Evolutionary conservation across 2,329 filamentous ascomycete species (phyloP).

Genomic region (Aspergillus niger): DNA sequence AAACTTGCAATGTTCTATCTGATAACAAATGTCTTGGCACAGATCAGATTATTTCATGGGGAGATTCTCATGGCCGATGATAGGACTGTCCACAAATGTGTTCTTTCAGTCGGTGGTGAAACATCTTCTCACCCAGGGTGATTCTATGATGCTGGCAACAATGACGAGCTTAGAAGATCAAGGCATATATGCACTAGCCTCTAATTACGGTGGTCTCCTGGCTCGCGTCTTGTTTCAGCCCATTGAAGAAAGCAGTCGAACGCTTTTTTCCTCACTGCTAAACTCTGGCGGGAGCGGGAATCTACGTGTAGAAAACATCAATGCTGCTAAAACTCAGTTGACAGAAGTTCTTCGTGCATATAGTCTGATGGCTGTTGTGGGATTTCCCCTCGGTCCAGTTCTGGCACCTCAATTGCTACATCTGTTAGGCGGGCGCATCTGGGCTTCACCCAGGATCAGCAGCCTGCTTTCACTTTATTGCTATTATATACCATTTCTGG

Average conservation of each 20-base stretch:
- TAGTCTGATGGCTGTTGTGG: constrained; percentile 68
- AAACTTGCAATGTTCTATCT: not conserved
- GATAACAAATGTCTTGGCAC: constrained; percentile 27
- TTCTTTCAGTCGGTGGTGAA: constrained; percentile 88
- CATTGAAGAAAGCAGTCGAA: constrained; percentile 89
- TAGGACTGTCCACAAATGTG: constrained; percentile 75
- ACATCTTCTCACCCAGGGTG: constrained; percentile 90
- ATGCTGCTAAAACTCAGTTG: constrained; percentile 36
- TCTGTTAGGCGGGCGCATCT: constrained; percentile 74
- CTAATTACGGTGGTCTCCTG: constrained; percentile 89
- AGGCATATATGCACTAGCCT: constrained; percentile 87
- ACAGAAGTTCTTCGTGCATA: constrained; percentile 69
- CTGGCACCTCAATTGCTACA: constrained; percentile 72
- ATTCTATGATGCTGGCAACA: constrained; percentile 81
- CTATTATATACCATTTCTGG: constrained; percentile 90
- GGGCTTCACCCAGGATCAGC: constrained; percentile 73
- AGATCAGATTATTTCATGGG: constrained; percentile 53
- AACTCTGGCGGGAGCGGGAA: constrained; percentile 37
- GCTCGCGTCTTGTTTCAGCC: constrained; percentile 91
- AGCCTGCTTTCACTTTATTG: constrained; percentile 77
- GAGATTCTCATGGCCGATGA: constrained; percentile 69
- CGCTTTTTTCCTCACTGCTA: constrained; percentile 82
- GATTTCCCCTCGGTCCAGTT: constrained; percentile 71
- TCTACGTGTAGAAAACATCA: constrained; percentile 21
- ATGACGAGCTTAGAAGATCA: constrained; percentile 78